Conservation (phyloP, 495 filamentous ascomycete genomes). For the Rusavskia elegans region DNA sequence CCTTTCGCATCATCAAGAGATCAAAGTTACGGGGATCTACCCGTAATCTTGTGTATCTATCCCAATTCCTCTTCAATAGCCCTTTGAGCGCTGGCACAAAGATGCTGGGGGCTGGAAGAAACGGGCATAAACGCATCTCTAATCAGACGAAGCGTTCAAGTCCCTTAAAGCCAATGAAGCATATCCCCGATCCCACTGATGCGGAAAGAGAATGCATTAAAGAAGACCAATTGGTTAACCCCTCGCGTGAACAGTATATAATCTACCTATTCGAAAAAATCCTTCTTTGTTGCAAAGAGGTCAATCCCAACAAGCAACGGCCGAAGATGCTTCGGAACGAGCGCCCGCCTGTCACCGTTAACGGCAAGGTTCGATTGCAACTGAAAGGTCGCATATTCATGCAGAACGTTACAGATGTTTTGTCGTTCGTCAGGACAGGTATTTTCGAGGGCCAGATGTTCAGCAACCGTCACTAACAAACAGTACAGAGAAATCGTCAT, state of each 20-base stretch:
- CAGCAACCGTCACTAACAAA: neutral
- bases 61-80: neutral
- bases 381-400: constrained; percentile 97
- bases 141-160: neutral
- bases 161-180: neutral
- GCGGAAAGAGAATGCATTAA: constrained; percentile 14
- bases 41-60: neutral
- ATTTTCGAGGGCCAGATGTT: constrained; percentile 14
- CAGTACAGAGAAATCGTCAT: constrained; percentile 34
- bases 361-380: constrained; percentile 67
- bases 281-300: constrained; percentile 92
- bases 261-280: constrained; percentile 96
- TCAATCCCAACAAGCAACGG: constrained; percentile 72
- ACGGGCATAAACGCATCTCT: neutral
- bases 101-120: neutral
- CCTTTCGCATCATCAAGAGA: neutral
- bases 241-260: constrained; percentile 52
- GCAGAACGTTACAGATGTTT: constrained; percentile 93
- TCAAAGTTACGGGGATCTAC: neutral
- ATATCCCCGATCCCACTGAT: neutral
- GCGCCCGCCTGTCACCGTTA: constrained; percentile 56
- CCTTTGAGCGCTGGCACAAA: neutral
- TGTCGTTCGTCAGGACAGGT: constrained; percentile 74
- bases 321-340: constrained; percentile 49
- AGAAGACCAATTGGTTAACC: constrained; percentile 11